Conservation (phyloP, 2,329 filamentous ascomycete genomes). For the Fusarium vanettenii region DNA sequence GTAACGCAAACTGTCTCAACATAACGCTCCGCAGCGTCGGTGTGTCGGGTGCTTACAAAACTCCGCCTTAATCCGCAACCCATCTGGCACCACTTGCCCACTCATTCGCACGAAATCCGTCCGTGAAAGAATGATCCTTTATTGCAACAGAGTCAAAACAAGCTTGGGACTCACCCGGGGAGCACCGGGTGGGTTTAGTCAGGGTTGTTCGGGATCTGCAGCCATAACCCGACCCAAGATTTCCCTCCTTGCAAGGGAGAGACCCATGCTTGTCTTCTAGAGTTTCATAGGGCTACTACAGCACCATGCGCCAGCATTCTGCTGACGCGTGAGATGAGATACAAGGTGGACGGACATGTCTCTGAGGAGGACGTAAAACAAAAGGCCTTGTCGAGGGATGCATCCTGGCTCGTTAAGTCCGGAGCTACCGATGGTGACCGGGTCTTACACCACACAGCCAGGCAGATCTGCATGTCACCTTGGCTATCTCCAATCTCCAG, state of each 20-base stretch:
- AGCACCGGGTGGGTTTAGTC: not conserved
- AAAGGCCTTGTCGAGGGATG: not conserved
- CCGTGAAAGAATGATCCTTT: not conserved
- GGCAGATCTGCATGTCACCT: conserved; percentile 6
- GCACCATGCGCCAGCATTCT: conserved; percentile 3
- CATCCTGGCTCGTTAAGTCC: conserved; percentile 35
- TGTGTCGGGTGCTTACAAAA: conserved; percentile 20
- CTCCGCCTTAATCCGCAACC: conserved; percentile 14
- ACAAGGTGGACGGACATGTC: not conserved
- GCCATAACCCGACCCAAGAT: not conserved
- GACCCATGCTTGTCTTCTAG: not conserved
- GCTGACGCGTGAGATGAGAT: conserved; percentile 33
- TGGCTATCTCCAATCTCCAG: not conserved
- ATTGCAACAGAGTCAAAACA: not conserved
- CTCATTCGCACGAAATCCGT: not conserved
- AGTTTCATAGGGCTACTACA: conserved; percentile 5
- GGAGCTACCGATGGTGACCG: conserved; percentile 22
- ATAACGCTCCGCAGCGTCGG: not conserved
- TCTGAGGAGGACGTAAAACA: not conserved
- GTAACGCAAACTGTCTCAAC: not conserved
- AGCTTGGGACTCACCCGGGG: not conserved
- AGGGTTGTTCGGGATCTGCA: conserved; percentile 15
- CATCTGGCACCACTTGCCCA: not conserved
- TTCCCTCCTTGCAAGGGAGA: not conserved
- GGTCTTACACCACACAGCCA: conserved; percentile 19